These are phyloP conservation scores for Reticulascus tulasneorum DNA, from an alignment of 2,329 filamentous ascomycete genomes.

Conservation along the genomic window DNA sequence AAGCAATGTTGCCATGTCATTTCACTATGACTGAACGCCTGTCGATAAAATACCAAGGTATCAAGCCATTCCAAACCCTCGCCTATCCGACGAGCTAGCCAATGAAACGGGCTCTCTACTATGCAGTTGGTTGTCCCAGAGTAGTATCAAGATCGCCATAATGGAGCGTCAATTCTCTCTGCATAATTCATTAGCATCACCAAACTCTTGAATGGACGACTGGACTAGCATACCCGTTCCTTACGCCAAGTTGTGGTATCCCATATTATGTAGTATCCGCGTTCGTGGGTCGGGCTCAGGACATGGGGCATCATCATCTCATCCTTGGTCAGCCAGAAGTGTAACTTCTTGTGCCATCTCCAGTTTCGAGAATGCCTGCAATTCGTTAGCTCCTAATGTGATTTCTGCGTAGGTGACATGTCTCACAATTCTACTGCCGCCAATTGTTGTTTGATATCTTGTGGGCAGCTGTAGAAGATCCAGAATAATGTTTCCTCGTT, in stretches of 20 bases:
- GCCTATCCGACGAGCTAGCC: constrained; percentile 4
- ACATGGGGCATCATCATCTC: constrained; percentile 61
- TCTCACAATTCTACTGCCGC: constrained; percentile 60
- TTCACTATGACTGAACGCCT: constrained; percentile 13
- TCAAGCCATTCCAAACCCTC: constrained; percentile 10
- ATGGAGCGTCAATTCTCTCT: constrained; percentile 59
- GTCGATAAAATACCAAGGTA: constrained; percentile 8
- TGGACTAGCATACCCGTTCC: constrained; percentile 51
- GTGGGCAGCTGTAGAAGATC: constrained; percentile 66
- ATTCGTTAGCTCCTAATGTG: background rate
- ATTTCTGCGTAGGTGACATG: background rate
- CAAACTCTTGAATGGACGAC: background rate
- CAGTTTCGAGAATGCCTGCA: constrained; percentile 59
- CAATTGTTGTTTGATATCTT: constrained; percentile 59
- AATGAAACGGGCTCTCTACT: constrained; percentile 3
- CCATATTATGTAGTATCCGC: constrained; percentile 65
- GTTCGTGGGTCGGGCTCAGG: constrained; percentile 55
- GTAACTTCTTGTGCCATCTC: constrained; percentile 65
- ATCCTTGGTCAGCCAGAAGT: constrained; percentile 65
- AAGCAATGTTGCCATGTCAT: constrained; percentile 9
- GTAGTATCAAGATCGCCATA: constrained; percentile 59
- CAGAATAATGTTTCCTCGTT: constrained; percentile 67
- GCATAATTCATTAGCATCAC: constrained; percentile 12
- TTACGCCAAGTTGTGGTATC: constrained; percentile 59
- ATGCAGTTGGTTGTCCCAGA: constrained; percentile 10